phyloP scores from a whole-genome alignment of 148 eudicot genomes.

The Polygonum maritimum region DNA sequence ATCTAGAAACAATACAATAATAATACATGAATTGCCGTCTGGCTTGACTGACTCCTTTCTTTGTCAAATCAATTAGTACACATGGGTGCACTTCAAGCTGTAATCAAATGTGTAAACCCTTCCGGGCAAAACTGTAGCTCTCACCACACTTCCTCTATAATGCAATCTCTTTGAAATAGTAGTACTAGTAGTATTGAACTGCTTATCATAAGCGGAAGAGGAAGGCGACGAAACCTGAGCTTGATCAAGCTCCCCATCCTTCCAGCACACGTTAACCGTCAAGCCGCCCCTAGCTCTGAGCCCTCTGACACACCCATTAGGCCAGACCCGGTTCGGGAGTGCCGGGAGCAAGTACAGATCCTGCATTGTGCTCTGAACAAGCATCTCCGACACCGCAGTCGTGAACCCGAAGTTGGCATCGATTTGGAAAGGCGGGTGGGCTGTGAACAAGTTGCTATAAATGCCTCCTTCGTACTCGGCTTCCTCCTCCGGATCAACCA shows the following conservation, averaged over 20 bases:
- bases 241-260: slow-evolving; percentile 54
- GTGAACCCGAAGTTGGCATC: slow-evolving; percentile 84
- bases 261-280: slow-evolving; percentile 70
- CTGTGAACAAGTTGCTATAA: slow-evolving; percentile 65
- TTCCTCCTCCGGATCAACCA: slow-evolving; percentile 62
- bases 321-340: slow-evolving; percentile 70
- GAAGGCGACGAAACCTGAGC: slow-evolving; percentile 50
- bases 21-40: background rate
- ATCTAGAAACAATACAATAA: background rate
- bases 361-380: slow-evolving; percentile 65
- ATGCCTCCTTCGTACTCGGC: slow-evolving; percentile 63
- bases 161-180: slow-evolving; percentile 25
- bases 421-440: slow-evolving; percentile 87
- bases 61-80: background rate
- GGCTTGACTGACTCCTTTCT: background rate
- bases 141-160: slow-evolving; percentile 33
- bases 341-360: slow-evolving; percentile 76
- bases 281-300: slow-evolving; percentile 69
- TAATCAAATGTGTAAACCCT: slow-evolving; percentile 39
- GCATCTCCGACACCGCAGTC: slow-evolving; percentile 83
- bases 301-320: slow-evolving; percentile 72
- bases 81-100: slow-evolving; percentile 24
- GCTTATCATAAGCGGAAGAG: slow-evolving; percentile 8
- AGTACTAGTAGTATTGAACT: slow-evolving; percentile 2
- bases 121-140: slow-evolving; percentile 28